Evolutionary conservation across 352 stramenopile genomes (phyloP).

Genomic region (Pythium periplocum): DNA sequence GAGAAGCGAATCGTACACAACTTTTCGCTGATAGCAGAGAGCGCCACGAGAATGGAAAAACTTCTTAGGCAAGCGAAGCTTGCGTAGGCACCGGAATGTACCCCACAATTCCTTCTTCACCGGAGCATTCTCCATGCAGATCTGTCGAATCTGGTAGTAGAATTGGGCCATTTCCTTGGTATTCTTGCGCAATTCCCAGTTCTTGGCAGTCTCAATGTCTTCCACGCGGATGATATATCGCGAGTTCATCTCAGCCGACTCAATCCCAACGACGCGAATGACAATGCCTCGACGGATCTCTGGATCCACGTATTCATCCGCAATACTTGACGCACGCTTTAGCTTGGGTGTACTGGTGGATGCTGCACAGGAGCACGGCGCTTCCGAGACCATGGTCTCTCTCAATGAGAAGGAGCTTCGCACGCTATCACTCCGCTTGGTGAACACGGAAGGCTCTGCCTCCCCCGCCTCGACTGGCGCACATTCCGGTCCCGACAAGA

Average conservation of each 20-base stretch:
- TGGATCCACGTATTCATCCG: constrained; percentile 41
- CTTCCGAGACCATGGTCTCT: constrained; percentile 2
- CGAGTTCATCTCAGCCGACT: constrained; percentile 24
- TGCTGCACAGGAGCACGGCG: constrained; percentile 1
- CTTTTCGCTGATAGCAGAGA: constrained; percentile 44
- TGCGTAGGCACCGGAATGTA: constrained; percentile 39
- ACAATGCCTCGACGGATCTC: constrained; percentile 38
- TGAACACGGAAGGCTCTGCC: background rate
- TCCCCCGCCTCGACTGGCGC: background rate
- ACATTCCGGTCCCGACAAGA: background rate
- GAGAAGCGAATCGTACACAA: constrained; percentile 69
- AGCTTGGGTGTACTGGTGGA: no score
- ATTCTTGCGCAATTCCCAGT: constrained; percentile 53
- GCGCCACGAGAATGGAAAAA: constrained; percentile 47
- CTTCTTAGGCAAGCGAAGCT: constrained; percentile 47
- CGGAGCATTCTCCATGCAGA: constrained; percentile 42
- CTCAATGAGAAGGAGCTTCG: constrained; percentile 9
- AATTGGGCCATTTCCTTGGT: constrained; percentile 58
- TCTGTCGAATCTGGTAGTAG: constrained; percentile 49
- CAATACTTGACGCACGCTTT: constrained; percentile 11
- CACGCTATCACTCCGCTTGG: constrained; percentile 18
- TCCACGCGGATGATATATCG: constrained; percentile 44
- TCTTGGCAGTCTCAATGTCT: constrained; percentile 48
- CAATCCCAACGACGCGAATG: constrained; percentile 39
- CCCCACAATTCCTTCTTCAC: constrained; percentile 52